A percentile compares a stretch with the other conserved stretches of the same genome.
Evolutionary conservation across 345 rosid genomes (phyloP).

Genomic region (Garcia nutans): DNA sequence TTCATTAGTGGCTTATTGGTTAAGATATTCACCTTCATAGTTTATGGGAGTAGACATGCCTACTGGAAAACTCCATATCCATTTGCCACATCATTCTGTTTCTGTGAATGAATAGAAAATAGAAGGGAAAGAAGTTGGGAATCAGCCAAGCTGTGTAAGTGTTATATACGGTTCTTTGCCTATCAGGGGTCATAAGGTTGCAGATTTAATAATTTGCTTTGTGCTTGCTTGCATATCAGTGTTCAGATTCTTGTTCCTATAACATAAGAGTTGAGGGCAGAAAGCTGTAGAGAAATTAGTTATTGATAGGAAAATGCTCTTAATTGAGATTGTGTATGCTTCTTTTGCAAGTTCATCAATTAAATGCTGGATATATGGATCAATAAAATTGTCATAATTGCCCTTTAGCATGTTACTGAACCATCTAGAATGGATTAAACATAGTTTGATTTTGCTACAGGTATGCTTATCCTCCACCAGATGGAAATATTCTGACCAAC

Average conservation of each 20-base stretch:
- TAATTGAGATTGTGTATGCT: background rate
- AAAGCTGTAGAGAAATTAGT: background rate
- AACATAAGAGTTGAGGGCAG: background rate
- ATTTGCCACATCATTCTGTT: background rate
- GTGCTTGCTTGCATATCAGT: background rate
- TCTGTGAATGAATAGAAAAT: constrained; percentile 1
- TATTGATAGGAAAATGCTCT: background rate
- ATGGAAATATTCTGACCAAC: constrained; percentile 94
- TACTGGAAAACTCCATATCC: background rate
- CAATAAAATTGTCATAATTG: background rate
- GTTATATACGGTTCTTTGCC: background rate
- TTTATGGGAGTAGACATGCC: background rate
- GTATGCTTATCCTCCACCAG: constrained; percentile 95
- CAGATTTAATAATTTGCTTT: background rate
- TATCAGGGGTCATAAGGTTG: background rate
- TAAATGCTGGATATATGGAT: background rate
- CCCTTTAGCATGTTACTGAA: background rate
- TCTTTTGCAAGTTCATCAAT: background rate
- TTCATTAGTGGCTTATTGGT: background rate
- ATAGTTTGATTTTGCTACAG: constrained; percentile 40
- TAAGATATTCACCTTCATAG: background rate
- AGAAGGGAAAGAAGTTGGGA: background rate
- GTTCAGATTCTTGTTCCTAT: background rate
- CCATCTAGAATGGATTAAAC: background rate
- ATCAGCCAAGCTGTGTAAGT: background rate